Evolutionary conservation across 495 filamentous ascomycete species (phyloP).

Genomic region (Hapsidospora chrysogenum): DNA sequence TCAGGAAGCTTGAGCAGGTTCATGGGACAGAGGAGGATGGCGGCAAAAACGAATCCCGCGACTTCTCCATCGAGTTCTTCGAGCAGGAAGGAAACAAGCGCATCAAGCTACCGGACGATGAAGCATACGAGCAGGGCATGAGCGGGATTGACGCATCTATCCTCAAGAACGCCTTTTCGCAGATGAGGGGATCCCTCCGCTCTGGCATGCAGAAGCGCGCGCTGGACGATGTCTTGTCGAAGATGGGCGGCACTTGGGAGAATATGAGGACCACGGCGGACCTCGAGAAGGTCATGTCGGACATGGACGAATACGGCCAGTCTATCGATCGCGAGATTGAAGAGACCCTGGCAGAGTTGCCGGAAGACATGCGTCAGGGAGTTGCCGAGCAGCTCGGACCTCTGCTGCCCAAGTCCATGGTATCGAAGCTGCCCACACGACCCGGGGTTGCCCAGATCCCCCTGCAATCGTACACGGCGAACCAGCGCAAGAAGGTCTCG

Average conservation of each 20-base stretch:
- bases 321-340: constrained; percentile 1
- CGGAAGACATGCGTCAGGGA: neutral
- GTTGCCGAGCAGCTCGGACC: constrained; percentile 1
- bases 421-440: neutral
- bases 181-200: neutral
- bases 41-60: no score
- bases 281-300: neutral
- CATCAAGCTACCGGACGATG: neutral
- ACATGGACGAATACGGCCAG: neutral
- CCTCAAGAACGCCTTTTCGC: neutral
- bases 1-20: no score
- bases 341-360: neutral
- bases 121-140: neutral
- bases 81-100: constrained; percentile 1
- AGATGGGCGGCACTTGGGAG: constrained; percentile 1
- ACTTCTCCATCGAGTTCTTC: constrained; percentile 2
- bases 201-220: neutral
- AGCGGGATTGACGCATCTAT: neutral
- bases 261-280: constrained; percentile 1
- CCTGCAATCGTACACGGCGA: neutral
- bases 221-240: neutral
- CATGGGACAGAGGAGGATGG: no score
- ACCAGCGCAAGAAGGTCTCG: neutral
- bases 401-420: neutral
- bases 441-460: neutral